Conservation (phyloP, 495 filamentous ascomycete genomes). For the Tetracladium setigerum region DNA sequence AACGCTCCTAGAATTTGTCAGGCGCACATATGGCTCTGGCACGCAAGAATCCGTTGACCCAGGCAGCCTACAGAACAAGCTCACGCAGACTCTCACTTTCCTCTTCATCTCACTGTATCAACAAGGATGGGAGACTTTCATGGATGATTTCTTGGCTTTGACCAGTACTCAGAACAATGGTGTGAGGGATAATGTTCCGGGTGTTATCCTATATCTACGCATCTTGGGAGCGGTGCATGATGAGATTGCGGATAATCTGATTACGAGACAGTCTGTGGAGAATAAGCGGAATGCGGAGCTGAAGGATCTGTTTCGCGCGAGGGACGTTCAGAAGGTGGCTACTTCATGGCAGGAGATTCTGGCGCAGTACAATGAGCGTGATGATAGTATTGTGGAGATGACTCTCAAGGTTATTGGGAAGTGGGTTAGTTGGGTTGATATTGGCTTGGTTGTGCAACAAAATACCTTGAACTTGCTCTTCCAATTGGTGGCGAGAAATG, state of each 20-base stretch:
- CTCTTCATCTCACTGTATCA: conserved; percentile 83
- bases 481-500: conserved; percentile 61
- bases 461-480: conserved; percentile 76
- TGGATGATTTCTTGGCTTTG: conserved; percentile 76
- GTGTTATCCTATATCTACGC: conserved; percentile 81
- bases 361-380: conserved; percentile 64
- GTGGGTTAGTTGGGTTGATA: conserved; percentile 98
- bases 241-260: conserved; percentile 87
- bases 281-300: conserved; percentile 72
- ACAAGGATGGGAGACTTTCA: conserved; percentile 75
- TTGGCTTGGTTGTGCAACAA: conserved; percentile 83
- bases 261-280: conserved; percentile 67
- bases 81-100: conserved; percentile 88
- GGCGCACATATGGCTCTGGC: conserved; percentile 57
- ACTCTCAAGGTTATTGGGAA: conserved; percentile 80
- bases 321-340: conserved; percentile 81
- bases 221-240: conserved; percentile 86
- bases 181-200: conserved; percentile 59
- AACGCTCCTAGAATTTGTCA: conserved; percentile 68
- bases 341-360: conserved; percentile 88
- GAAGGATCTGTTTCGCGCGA: conserved; percentile 78
- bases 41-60: conserved; percentile 50
- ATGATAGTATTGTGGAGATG: conserved; percentile 73
- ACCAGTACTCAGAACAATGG: conserved; percentile 46
- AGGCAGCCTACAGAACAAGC: conserved; percentile 84